phyloP scores from a whole-genome alignment of 2,329 filamentous ascomycete species.

The Ascomycota sp. region DNA sequence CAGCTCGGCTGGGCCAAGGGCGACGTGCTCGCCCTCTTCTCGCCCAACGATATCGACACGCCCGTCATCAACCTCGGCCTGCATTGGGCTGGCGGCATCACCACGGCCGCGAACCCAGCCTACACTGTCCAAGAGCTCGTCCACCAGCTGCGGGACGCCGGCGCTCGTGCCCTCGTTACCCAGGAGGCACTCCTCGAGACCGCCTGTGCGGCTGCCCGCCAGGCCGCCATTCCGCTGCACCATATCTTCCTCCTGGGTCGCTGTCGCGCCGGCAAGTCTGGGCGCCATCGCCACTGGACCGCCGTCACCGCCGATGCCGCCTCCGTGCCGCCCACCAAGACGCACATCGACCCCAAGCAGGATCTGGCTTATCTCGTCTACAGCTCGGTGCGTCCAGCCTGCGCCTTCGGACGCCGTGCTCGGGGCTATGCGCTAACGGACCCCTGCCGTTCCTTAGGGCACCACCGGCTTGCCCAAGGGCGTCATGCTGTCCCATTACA shows the following conservation, averaged over 20 bases:
- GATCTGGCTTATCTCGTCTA: slow-evolving; percentile 75
- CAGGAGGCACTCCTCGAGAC: slow-evolving; percentile 42
- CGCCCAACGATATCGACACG: slow-evolving; percentile 70
- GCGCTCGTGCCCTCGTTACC: slow-evolving; percentile 53
- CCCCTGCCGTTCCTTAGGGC: slow-evolving; percentile 20
- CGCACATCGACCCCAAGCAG: slow-evolving; percentile 40
- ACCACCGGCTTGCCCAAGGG: slow-evolving; percentile 85
- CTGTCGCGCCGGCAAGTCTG: slow-evolving; percentile 28
- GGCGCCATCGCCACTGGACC: slow-evolving; percentile 46
- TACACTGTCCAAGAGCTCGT: slow-evolving; percentile 69
- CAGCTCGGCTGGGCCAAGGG: slow-evolving; percentile 59
- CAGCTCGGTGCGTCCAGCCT: slow-evolving; percentile 28
- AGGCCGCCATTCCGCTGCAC: slow-evolving; percentile 46
- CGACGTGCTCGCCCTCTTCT: slow-evolving; percentile 63
- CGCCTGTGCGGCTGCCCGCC: slow-evolving; percentile 43
- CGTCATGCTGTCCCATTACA: slow-evolving; percentile 64
- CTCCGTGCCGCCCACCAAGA: slow-evolving; percentile 27
- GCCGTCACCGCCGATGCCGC: slow-evolving; percentile 37
- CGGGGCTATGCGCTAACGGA: too few relatives aligned
- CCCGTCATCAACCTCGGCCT: slow-evolving; percentile 55
- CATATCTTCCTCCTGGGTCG: slow-evolving; percentile 59
- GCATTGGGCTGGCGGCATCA: slow-evolving; percentile 60
- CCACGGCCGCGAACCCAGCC: slow-evolving; percentile 71
- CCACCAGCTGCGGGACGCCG: slow-evolving; percentile 61
- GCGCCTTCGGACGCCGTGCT: too few relatives aligned